Percentiles rank a stretch among this genome's conserved stretches.
These are phyloP conservation scores for Backusella psychrophila DNA, from an alignment of 192 early-diverging fungal genomes.

Conservation along the genomic window DNA sequence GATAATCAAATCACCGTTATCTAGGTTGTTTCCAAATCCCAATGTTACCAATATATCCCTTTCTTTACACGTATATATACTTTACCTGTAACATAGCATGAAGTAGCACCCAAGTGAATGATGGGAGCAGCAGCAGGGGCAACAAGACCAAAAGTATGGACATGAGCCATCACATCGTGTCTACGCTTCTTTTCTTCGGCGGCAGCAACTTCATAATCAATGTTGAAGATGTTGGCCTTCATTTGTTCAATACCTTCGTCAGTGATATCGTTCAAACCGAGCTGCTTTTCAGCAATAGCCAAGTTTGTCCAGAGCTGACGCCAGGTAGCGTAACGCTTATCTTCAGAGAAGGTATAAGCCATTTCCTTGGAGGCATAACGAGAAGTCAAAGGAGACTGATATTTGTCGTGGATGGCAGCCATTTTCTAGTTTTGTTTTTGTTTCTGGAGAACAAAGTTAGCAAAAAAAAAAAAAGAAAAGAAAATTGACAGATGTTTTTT, in stretches of 20 bases:
- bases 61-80: background rate
- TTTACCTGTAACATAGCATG: conserved; percentile 90
- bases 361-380: conserved; percentile 97
- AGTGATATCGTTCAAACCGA: conserved; percentile 88
- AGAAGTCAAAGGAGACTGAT: conserved; percentile 94
- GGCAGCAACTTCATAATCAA: conserved; percentile 88
- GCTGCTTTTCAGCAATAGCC: conserved; percentile 88
- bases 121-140: conserved; percentile 88
- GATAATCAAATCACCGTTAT: conserved; percentile 98
- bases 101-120: conserved; percentile 97
- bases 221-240: conserved; percentile 81
- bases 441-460: background rate
- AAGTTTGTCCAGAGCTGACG: conserved; percentile 93
- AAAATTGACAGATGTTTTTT: background rate
- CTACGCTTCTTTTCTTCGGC: conserved; percentile 90
- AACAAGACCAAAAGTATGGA: conserved; percentile 89
- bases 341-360: conserved; percentile 94
- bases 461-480: background rate
- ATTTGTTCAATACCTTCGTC: conserved; percentile 86
- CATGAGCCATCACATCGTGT: conserved; percentile 99
- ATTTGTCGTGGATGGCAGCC: conserved; percentile 67
- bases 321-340: conserved; percentile 96
- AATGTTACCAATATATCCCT: background rate
- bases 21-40: conserved; percentile 29
- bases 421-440: background rate